Percentiles rank a stretch among this genome's conserved stretches.
Evolutionary conservation across 352 stramenopile species (phyloP).

Genomic region (Thalassiosira mediterranea): DNA sequence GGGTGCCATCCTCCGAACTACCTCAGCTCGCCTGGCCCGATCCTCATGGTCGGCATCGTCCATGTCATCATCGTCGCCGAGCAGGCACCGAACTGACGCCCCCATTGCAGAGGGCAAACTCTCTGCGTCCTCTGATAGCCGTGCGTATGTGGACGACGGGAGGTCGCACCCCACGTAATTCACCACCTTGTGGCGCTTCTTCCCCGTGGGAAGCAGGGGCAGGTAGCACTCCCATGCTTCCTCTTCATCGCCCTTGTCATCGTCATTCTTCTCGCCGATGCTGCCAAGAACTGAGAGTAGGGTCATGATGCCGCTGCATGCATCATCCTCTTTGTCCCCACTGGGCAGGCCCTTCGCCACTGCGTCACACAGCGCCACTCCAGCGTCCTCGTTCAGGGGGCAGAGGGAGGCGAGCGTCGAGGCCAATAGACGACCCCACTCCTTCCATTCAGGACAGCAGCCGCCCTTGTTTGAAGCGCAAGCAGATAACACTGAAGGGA

Average conservation of each 20-base stretch:
- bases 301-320: conserved; percentile 39
- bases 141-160: conserved; percentile 44
- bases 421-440: conserved; percentile 69
- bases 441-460: conserved; percentile 55
- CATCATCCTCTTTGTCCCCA: conserved; percentile 36
- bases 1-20: conserved; percentile 24
- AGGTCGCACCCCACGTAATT: conserved; percentile 54
- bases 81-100: conserved; percentile 11
- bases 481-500: conserved; percentile 57
- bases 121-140: conserved; percentile 20
- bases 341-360: conserved; percentile 33
- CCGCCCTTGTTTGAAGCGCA: conserved; percentile 16
- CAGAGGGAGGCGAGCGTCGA: conserved; percentile 41
- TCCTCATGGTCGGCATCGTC: conserved; percentile 17
- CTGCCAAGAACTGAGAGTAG: conserved; percentile 42
- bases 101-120: conserved; percentile 23
- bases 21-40: not conserved
- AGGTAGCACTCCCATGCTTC: conserved; percentile 51
- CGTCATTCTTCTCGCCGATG: not conserved
- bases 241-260: conserved; percentile 18
- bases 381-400: conserved; percentile 28
- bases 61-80: conserved; percentile 17
- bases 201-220: conserved; percentile 26
- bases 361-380: conserved; percentile 45
- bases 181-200: conserved; percentile 17